Evolutionary conservation across 208 protist species (phyloP).

Genomic region (Tetramitus jugosus): DNA sequence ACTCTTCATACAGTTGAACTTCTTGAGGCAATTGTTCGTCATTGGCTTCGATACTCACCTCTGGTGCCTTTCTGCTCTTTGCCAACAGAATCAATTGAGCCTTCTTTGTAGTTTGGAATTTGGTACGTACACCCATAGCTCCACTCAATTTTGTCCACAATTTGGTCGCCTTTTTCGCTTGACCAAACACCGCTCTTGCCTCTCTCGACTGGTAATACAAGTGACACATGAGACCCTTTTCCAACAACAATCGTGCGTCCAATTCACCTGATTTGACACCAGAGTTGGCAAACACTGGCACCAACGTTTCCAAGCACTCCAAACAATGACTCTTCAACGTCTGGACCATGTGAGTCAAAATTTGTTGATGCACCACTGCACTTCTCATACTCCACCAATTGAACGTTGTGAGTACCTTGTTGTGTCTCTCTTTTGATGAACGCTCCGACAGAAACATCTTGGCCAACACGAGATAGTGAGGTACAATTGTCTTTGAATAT

Average conservation of each 20-base stretch:
- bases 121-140: constrained; percentile 72
- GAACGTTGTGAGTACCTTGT: too few species aligned
- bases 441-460: background rate
- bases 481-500: background rate
- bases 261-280: constrained; percentile 27
- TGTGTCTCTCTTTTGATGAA: too few species aligned
- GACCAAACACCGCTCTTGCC: constrained; percentile 54
- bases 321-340: background rate
- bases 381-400: constrained; percentile 5
- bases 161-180: constrained; percentile 52
- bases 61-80: background rate
- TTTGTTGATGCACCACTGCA: background rate
- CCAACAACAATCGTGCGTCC: constrained; percentile 55
- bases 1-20: background rate
- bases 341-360: background rate
- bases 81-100: constrained; percentile 70
- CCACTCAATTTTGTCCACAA: constrained; percentile 58
- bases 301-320: background rate
- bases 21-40: background rate
- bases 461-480: background rate
- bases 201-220: constrained; percentile 70
- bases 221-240: constrained; percentile 64
- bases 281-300: background rate
- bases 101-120: constrained; percentile 70
- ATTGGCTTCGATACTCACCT: background rate